Evolutionary conservation across 306 rosid species (phyloP).

Genomic region (Cicer judaicum): DNA sequence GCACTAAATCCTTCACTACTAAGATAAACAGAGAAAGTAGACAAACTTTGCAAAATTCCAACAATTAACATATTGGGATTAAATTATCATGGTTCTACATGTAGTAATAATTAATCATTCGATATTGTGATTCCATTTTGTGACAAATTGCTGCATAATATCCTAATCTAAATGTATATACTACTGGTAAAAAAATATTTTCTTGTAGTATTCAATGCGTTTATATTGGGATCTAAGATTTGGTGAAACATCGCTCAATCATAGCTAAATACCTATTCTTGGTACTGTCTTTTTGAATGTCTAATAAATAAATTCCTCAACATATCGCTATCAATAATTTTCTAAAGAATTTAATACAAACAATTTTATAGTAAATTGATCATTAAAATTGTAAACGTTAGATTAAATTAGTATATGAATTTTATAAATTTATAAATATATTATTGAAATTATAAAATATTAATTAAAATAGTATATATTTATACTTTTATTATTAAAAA

Average conservation of each 20-base stretch:
- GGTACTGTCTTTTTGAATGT: not conserved
- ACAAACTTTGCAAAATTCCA: not conserved
- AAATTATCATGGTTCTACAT: not conserved
- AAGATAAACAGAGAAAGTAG: not conserved
- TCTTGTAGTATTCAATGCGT: not conserved
- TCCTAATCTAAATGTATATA: not conserved
- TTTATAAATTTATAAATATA: too few relatives aligned
- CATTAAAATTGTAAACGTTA: too few relatives aligned
- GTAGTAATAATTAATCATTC: not conserved
- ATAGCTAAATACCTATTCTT: constrained; percentile 8
- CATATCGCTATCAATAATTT: constrained; percentile 19
- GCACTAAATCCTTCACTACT: not conserved
- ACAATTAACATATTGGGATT: not conserved
- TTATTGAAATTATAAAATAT: too few relatives aligned
- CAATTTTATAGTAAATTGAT: too few relatives aligned
- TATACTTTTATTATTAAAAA: too few relatives aligned
- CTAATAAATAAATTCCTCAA: constrained; percentile 4
- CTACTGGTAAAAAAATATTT: not conserved
- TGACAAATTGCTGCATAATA: not conserved
- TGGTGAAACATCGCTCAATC: constrained; percentile 31
- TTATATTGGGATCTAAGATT: constrained; percentile 27
- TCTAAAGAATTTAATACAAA: too few relatives aligned
- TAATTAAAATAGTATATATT: too few relatives aligned
- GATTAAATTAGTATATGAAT: too few relatives aligned
- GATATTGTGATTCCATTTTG: not conserved